These are phyloP conservation scores for Panus rudis DNA, from an alignment of 768 basidiomycete species.

Conservation along the genomic window DNA sequence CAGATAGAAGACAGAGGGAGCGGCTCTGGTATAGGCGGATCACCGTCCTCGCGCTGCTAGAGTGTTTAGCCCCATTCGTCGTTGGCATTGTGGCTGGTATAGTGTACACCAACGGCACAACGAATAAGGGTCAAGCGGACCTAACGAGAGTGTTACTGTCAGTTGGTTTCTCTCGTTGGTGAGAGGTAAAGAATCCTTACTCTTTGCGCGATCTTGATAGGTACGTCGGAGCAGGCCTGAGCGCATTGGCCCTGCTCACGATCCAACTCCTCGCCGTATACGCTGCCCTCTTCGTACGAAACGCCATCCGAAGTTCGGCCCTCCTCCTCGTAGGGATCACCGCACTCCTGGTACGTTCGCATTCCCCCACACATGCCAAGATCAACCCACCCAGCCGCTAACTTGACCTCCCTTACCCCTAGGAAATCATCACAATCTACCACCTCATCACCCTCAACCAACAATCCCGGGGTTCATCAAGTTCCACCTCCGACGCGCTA, in stretches of 20 bases:
- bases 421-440: slow-evolving; percentile 3
- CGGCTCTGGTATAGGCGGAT: slow-evolving; percentile 10
- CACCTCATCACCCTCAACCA: background rate
- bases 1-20: background rate
- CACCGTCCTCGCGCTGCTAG: background rate
- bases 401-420: background rate
- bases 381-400: background rate
- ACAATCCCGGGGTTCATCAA: background rate
- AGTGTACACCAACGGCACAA: slow-evolving; percentile 7
- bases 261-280: background rate
- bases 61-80: slow-evolving; percentile 2
- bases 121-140: background rate
- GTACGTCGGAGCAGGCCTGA: background rate
- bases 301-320: background rate
- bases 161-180: background rate
- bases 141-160: slow-evolving; percentile 3
- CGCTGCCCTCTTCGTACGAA: background rate
- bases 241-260: background rate
- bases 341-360: slow-evolving; percentile 6
- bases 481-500: background rate
- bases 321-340: slow-evolving; percentile 1
- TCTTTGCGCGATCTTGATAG: background rate
- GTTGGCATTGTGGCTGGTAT: slow-evolving; percentile 6
- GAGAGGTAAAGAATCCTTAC: background rate
- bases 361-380: too few relatives aligned